These are phyloP conservation scores for Thoreauomyces humboldtii DNA, from an alignment of 192 early-diverging fungal genomes.

Conservation along the genomic window DNA sequence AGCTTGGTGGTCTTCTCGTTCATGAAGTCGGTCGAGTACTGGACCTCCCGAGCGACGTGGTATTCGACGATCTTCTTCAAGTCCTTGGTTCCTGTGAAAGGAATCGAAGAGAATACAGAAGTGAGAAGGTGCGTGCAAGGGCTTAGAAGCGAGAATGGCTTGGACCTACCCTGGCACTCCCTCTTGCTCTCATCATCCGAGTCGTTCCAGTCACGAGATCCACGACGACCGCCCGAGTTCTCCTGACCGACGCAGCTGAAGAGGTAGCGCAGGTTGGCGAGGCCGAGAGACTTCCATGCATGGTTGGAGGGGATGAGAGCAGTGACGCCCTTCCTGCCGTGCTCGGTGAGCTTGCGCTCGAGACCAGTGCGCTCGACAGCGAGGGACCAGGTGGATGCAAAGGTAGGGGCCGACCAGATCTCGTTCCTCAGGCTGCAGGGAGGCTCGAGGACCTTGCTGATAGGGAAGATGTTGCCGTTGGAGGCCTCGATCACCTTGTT, in stretches of 20 bases:
- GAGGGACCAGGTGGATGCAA: slow-evolving; percentile 25
- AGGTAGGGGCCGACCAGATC: slow-evolving; percentile 24
- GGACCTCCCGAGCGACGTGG: slow-evolving; percentile 27
- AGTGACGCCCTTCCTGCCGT: slow-evolving; percentile 28
- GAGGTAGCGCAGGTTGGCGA: slow-evolving; percentile 33
- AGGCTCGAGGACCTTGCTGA: slow-evolving; percentile 27
- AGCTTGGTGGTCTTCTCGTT: slow-evolving; percentile 10
- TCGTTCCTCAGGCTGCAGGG: slow-evolving; percentile 9
- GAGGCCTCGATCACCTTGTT: slow-evolving; percentile 26
- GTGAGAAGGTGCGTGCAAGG: too few relatives aligned
- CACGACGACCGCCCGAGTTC: too few relatives aligned
- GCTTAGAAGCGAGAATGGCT: too few relatives aligned
- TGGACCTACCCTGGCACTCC: too few relatives aligned
- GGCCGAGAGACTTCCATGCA: slow-evolving; percentile 36
- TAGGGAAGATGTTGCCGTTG: slow-evolving; percentile 30
- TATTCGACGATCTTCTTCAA: slow-evolving; percentile 39
- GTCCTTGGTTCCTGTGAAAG: too few relatives aligned
- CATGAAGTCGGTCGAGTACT: slow-evolving; percentile 37
- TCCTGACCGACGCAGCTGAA: slow-evolving; percentile 26
- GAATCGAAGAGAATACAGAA: too few relatives aligned
- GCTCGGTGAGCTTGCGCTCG: neutral
- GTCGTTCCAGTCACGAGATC: too few relatives aligned
- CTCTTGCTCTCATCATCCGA: too few relatives aligned
- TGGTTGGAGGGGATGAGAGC: slow-evolving; percentile 31
- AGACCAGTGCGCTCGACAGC: slow-evolving; percentile 26